Conservation (phyloP, 441 rosid genomes). For the Adansonia madagascariensis region DNA sequence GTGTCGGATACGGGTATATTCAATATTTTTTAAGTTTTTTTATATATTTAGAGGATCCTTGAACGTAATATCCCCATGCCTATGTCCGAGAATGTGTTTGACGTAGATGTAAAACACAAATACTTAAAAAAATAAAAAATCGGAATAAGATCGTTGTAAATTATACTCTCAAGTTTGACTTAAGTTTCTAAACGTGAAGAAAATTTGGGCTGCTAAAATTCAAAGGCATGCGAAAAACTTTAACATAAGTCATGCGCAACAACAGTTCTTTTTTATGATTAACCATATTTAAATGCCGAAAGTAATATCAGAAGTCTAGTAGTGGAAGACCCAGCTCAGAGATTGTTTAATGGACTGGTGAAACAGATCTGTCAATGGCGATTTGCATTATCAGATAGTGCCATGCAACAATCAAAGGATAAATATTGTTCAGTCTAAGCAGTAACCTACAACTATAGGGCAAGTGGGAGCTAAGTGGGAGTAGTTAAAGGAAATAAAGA, state of each 20-base stretch:
- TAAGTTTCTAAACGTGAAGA: constrained; percentile 36
- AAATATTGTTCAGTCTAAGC: constrained; percentile 6
- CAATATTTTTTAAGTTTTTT: too few relatives aligned
- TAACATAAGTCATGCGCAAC: constrained; percentile 15
- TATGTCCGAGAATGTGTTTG: too few relatives aligned
- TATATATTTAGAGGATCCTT: too few relatives aligned
- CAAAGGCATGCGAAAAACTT: constrained; percentile 6
- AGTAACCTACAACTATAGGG: not conserved
- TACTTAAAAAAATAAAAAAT: too few relatives aligned
- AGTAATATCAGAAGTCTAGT: constrained; percentile 10
- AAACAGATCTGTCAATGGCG: constrained; percentile 24
- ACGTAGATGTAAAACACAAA: too few relatives aligned
- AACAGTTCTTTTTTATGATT: constrained; percentile 2
- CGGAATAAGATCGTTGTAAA: not conserved
- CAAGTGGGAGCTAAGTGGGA: constrained; percentile 25
- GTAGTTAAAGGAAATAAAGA: constrained; percentile 1
- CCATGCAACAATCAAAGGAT: constrained; percentile 15
- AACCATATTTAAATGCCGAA: constrained; percentile 26
- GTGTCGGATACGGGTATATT: too few relatives aligned
- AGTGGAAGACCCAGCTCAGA: constrained; percentile 23
- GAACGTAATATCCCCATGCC: too few relatives aligned
- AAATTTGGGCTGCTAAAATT: constrained; percentile 20
- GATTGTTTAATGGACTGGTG: constrained; percentile 35
- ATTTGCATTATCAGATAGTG: constrained; percentile 24
- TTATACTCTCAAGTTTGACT: constrained; percentile 43